Base-by-base conservation (phyloP, 768 basidiomycete genomes). In the Lentinula raphanica region DNA sequence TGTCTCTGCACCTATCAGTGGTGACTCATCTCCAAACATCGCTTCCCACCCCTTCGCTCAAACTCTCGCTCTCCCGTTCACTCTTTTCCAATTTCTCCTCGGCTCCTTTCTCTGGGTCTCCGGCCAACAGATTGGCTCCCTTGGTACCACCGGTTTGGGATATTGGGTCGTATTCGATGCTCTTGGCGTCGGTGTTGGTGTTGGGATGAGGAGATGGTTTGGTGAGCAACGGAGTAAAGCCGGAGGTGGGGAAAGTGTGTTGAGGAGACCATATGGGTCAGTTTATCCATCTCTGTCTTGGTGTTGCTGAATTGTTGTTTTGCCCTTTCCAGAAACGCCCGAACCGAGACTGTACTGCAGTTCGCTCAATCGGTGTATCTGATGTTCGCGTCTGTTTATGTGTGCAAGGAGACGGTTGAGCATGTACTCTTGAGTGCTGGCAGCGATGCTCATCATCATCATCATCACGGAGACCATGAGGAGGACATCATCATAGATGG, bases 111-210 rank as follows among this genome's bases (percentile, higher is more conserved):
- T 98, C 8, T 99, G 97, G 97, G 87, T 94, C 0, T 79, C 78
- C 23, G 95, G 94, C 1, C 97, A 99, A 71, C 85, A 87, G 60
- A 82, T 85, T 21, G 94, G 94, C 17, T 94, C 92, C 49, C 74
- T 98, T 28, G 80, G 88, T 7, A 86, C 88, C 56, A 96, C 96
- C 1, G 97, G 94, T 0, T 71, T 99, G 17, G 97, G 96, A 0
- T 99, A 99, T 68, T 90, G 96, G 86, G 85, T 96, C 23, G 94
- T 98, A 1, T 99, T 98, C 67, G 96, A 98, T 68, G 83, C 94
- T 3, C 76, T 94, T 61, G 95, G 95, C 0, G 81, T 96, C 4
- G 84, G 69, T 19, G 69, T 88, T 23, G 76, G 71, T 40, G 72
- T 72, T 9, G 69, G 83, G 3, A 58, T 83, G 25, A 76, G 79